A percentile compares a stretch with the other conserved stretches of the same genome.
Conservation (phyloP, 148 eudicot species). For the Cornus suecica region DNA sequence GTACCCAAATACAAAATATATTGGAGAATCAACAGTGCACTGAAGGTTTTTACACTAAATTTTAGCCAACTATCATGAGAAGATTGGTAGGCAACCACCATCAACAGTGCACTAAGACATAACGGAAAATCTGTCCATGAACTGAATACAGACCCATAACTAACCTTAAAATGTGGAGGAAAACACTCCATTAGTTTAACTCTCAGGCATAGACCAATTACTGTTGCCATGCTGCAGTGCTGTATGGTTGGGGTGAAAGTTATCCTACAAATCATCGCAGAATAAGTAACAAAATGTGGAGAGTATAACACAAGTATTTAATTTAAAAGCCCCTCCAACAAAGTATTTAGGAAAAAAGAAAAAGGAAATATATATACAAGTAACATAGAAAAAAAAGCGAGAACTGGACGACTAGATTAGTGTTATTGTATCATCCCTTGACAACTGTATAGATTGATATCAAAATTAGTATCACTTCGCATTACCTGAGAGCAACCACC, state of each 20-base stretch:
- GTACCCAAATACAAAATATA: neutral
- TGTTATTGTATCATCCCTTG: neutral
- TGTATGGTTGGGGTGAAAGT: constrained; percentile 90
- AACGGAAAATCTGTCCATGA: neutral
- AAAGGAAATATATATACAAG: neutral
- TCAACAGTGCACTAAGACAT: neutral
- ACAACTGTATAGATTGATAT: neutral
- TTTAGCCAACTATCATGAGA: neutral
- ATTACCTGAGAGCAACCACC: neutral
- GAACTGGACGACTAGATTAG: neutral
- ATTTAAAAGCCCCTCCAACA: neutral
- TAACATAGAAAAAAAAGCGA: neutral
- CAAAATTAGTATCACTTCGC: neutral
- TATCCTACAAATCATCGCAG: constrained; percentile 43
- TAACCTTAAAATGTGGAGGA: constrained; percentile 87
- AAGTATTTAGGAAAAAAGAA: neutral
- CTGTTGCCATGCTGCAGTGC: constrained; percentile 90
- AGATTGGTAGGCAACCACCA: neutral
- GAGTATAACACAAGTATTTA: neutral
- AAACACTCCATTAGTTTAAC: constrained; percentile 72
- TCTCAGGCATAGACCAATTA: constrained; percentile 85
- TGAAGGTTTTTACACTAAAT: neutral
- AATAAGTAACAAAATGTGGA: neutral
- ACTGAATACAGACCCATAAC: neutral
- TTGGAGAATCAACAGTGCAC: neutral